Evolutionary conservation across 2,329 filamentous ascomycete species (phyloP).

Genomic region (Pezicula rhizophila): DNA sequence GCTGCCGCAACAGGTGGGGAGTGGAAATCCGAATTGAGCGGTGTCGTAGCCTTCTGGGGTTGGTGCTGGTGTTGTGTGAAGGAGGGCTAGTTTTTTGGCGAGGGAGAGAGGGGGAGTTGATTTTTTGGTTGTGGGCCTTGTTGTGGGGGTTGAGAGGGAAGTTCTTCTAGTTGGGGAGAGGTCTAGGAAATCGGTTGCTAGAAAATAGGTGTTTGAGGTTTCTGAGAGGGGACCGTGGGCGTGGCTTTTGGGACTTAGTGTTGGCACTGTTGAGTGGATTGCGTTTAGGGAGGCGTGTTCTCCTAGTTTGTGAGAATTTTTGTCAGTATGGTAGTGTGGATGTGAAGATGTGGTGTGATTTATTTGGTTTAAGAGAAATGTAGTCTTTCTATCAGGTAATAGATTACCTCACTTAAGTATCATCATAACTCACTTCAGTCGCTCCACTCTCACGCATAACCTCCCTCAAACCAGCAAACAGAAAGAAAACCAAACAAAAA

Average conservation of each 20-base stretch:
- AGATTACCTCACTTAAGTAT: too few relatives aligned
- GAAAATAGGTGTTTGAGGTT: constrained; percentile 35
- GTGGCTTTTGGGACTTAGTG: constrained; percentile 69
- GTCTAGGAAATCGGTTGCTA: constrained; percentile 77
- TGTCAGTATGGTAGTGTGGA: constrained; percentile 1
- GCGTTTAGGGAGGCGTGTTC: constrained; percentile 82
- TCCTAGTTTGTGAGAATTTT: constrained; percentile 42
- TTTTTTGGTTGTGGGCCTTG: background rate
- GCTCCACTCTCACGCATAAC: too few relatives aligned
- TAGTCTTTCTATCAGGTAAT: too few relatives aligned
- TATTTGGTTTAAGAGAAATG: background rate
- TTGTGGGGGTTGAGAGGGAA: constrained; percentile 20
- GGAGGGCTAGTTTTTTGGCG: constrained; percentile 68
- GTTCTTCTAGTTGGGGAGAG: constrained; percentile 34
- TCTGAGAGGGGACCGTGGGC: constrained; percentile 58
- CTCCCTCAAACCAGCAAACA: too few relatives aligned
- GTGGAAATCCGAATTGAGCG: constrained; percentile 76
- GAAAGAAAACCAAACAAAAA: too few relatives aligned
- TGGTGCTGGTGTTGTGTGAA: constrained; percentile 73
- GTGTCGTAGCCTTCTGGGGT: constrained; percentile 49
- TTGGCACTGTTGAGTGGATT: constrained; percentile 65
- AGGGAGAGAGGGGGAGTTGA: constrained; percentile 48
- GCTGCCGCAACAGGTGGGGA: constrained; percentile 79
- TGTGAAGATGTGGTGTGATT: background rate
- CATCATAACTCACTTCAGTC: too few relatives aligned